Base-by-base conservation (phyloP, 345 rosid species). In the Lepidium sativum region DNA sequence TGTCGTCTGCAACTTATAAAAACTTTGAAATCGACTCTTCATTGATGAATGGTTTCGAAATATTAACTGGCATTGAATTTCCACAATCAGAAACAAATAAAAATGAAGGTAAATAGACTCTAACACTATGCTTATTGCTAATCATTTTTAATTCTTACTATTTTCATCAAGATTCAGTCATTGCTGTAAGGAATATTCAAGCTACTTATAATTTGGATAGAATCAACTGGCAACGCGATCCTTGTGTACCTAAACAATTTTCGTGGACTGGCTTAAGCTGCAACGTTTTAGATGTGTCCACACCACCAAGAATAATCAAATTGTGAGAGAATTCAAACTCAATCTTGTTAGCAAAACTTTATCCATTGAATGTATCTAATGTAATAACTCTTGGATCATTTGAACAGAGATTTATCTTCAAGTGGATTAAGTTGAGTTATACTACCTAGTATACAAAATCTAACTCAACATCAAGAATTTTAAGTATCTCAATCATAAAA, bases 171-270 rank as follows among this genome's bases (percentile, higher is more conserved):
- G 6, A 51, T 8, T 21, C 67, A 47, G 88, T 61, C 47, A 23
- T 70, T 54, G 79, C 82, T 4, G 31, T 81, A 0, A 65, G 8
- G 42, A 61, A 51, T 12, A 77, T 80, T 51, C 73, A 81, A 51
- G 34, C 77, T 5, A 23, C 44, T 0, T 79, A 81, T 27, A 55
- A 67, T 23, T 16, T 77, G 42, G 40, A 18, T 6, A 54, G 55
- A 42, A 54, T 20, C 43, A 16, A 44, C 33, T 77, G 77, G 83
- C 79, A 74, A 18, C 79, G 83, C 6, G 81, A 80, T 71, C 81
- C 81, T 25, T 71, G 78, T 25, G 32, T 51, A 6, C 77, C 75
- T 12, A 31, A 9, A 25, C 60, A 2, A 6, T 51, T 47, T 43
- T 1, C 1, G 18, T 77, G 81, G 81, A 44, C 39, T 2, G 81